These are phyloP conservation scores for Chlorencoelia australis DNA, from an alignment of 2,329 filamentous ascomycete species.

Conservation along the genomic window DNA sequence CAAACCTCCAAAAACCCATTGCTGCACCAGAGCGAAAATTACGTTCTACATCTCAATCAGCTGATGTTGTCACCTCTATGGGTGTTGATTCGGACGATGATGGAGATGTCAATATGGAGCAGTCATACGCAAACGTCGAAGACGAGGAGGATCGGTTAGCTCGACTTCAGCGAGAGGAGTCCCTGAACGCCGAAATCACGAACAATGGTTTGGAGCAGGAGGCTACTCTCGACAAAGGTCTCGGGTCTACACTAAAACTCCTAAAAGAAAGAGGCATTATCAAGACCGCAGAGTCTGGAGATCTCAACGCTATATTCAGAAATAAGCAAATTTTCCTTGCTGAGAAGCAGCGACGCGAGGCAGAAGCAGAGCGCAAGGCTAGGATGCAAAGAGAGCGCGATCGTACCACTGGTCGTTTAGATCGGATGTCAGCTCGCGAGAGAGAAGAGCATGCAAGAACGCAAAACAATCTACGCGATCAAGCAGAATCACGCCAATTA, in stretches of 20 bases:
- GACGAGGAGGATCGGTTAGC: slow-evolving; percentile 40
- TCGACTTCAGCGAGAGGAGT: slow-evolving; percentile 38
- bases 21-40: slow-evolving; percentile 40
- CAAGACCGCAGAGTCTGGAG: slow-evolving; percentile 49
- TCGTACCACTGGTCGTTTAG: slow-evolving; percentile 67
- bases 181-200: slow-evolving; percentile 42
- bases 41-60: slow-evolving; percentile 28
- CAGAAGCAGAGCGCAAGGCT: slow-evolving; percentile 70
- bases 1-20: slow-evolving; percentile 64
- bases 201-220: slow-evolving; percentile 77
- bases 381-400: slow-evolving; percentile 81
- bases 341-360: slow-evolving; percentile 67
- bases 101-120: slow-evolving; percentile 33
- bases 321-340: slow-evolving; percentile 70
- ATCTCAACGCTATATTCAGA: slow-evolving; percentile 57
- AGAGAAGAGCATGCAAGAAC: slow-evolving; percentile 80
- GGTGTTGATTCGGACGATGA: slow-evolving; percentile 31
- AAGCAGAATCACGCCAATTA: slow-evolving; percentile 69
- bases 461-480: slow-evolving; percentile 81
- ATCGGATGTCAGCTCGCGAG: slow-evolving; percentile 84
- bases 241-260: slow-evolving; percentile 74
- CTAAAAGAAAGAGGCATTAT: slow-evolving; percentile 79
- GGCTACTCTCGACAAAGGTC: slow-evolving; percentile 63
- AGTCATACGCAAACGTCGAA: slow-evolving; percentile 27
- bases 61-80: slow-evolving; percentile 36